phyloP scores from a whole-genome alignment of 2,329 filamentous ascomycete genomes.

The Fusarium agapanthi region DNA sequence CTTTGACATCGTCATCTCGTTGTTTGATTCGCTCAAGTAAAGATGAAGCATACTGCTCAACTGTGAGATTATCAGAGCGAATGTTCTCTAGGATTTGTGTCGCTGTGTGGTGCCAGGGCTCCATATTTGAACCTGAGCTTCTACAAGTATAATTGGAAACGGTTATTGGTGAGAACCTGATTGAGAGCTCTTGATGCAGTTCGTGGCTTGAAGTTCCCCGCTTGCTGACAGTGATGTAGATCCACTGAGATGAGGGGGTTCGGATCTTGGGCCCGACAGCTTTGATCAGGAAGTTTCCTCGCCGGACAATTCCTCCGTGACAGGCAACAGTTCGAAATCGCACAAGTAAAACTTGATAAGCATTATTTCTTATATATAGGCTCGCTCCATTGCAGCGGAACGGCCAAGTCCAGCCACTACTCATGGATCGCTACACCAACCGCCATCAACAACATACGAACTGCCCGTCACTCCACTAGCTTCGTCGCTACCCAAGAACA shows the following conservation, averaged over 20 bases:
- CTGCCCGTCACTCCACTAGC: slow-evolving; percentile 56
- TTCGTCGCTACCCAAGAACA: slow-evolving; percentile 58
- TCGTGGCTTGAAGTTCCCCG: neutral
- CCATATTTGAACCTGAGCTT: neutral
- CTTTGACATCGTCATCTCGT: slow-evolving; percentile 56
- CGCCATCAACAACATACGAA: slow-evolving; percentile 49
- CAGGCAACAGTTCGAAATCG: fast-evolving
- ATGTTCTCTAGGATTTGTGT: slow-evolving; percentile 51
- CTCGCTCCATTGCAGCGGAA: too few species aligned
- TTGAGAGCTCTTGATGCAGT: too few species aligned
- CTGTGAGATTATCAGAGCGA: slow-evolving; percentile 52
- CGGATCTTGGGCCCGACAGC: neutral
- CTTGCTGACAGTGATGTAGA: neutral
- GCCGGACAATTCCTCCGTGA: too few species aligned
- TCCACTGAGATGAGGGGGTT: slow-evolving; percentile 13
- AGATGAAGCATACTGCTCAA: slow-evolving; percentile 60
- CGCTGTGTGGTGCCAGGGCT: slow-evolving; percentile 47
- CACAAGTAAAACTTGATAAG: fast-evolving
- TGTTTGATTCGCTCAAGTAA: slow-evolving; percentile 55
- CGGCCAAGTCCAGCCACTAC: too few species aligned
- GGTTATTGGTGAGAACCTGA: fast-evolving
- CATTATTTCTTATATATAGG: fast-evolving
- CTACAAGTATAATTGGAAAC: neutral
- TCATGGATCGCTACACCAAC: slow-evolving; percentile 40
- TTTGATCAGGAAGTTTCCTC: neutral